These are phyloP conservation scores for Epichloe elymi DNA, from an alignment of 2,329 filamentous ascomycete species.

Conservation along the genomic window DNA sequence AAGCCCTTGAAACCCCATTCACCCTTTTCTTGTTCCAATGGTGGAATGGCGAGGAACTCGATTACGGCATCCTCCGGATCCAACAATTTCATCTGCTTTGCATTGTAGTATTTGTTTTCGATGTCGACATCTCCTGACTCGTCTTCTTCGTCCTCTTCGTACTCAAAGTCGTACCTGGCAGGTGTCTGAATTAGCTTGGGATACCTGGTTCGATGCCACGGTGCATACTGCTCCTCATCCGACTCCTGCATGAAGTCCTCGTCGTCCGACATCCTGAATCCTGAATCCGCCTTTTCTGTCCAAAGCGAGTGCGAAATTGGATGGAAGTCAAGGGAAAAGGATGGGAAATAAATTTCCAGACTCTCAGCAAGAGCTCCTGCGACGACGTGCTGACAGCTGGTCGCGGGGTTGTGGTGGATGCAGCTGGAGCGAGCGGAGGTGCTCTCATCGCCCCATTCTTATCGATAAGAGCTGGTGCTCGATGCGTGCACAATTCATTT, in stretches of 20 bases:
- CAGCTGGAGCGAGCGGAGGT: background rate
- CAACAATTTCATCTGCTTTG: constrained; percentile 84
- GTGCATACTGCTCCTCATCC: constrained; percentile 29
- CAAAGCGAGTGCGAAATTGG: too few relatives aligned
- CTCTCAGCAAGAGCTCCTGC: background rate
- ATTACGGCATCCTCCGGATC: constrained; percentile 80
- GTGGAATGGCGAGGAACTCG: constrained; percentile 82
- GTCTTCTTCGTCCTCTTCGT: constrained; percentile 84
- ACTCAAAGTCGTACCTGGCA: constrained; percentile 80
- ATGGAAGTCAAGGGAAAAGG: background rate
- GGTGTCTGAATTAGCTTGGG: constrained; percentile 5
- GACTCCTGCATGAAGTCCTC: constrained; percentile 37
- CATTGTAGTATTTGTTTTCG: constrained; percentile 99
- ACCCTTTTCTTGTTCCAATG: constrained; percentile 77
- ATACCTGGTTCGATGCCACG: background rate
- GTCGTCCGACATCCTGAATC: constrained; percentile 38
- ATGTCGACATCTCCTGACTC: constrained; percentile 84
- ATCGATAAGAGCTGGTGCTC: background rate
- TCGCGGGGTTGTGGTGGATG: background rate
- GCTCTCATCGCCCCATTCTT: background rate
- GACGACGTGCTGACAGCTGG: background rate
- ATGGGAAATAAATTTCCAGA: background rate
- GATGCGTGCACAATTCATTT: background rate
- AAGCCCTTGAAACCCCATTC: constrained; percentile 98
- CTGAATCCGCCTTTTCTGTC: constrained; percentile 1